These are phyloP conservation scores for Durusdinium trenchii DNA, from an alignment of 73 alveolate genomes.

Conservation along the genomic window DNA sequence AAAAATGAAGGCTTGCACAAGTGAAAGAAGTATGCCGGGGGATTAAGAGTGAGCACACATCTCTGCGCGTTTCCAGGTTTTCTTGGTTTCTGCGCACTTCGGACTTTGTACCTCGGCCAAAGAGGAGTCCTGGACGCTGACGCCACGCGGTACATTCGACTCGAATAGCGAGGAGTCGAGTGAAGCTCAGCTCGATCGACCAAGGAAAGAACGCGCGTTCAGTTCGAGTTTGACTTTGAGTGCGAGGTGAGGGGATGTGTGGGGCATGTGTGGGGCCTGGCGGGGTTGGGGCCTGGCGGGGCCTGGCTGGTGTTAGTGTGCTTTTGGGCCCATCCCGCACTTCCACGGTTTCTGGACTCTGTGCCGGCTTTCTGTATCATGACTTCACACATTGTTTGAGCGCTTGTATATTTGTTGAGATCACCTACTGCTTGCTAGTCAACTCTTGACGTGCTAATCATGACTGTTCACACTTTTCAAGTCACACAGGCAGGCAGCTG, in stretches of 20 bases:
- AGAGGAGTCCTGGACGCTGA: background rate
- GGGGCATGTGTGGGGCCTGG: no score
- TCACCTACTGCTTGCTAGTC: no score
- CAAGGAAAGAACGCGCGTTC: slow-evolving; percentile 67
- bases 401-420: no score
- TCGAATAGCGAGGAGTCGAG: background rate
- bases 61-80: slow-evolving; percentile 4
- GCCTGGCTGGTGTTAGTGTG: no score
- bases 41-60: background rate
- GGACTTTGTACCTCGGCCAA: slow-evolving; percentile 59
- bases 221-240: slow-evolving; percentile 81
- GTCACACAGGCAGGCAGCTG: slow-evolving; percentile 39
- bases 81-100: slow-evolving; percentile 70
- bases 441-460: no score
- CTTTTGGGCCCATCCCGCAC: no score
- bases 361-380: no score
- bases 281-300: no score
- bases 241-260: slow-evolving; percentile 33
- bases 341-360: no score
- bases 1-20: background rate
- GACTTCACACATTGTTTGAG: no score
- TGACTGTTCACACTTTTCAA: no score
- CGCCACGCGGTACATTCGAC: background rate
- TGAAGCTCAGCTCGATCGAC: background rate
- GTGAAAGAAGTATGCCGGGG: background rate